Base-by-base conservation (phyloP, 2,329 filamentous ascomycete species). In the Huntiella omanensis region DNA sequence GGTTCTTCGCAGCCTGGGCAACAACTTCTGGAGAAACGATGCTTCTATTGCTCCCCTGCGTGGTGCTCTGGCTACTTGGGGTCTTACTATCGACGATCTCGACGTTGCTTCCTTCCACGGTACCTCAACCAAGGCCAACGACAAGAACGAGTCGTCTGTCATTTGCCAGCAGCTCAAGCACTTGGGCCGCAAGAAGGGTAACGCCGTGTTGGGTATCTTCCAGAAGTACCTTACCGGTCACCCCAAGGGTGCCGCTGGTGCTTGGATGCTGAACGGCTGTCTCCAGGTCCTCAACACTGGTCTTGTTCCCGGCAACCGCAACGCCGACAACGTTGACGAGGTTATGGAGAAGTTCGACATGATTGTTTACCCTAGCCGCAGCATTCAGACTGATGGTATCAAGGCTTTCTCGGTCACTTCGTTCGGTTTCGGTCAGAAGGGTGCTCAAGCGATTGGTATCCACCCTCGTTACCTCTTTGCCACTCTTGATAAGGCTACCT, bases 211-310 rank as follows among this genome's bases (percentile, higher is more conserved):
- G 53, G 91, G 87, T 69, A 87, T 98, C 61, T 98, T 96, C 82
- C 91, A 98, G 67, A 98, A 98, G 67, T 96, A 92, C 64, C 78
- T 98, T 51, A 98, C 92, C 46, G 91, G 91, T 63, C 91, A 98
- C 62, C 91, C 91, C 58, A 98, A 98, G 77, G 91, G 91, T 79
- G 88, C 91, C 57, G 91, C 91, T 50, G 91, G 91, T 70, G 91
- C 88, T 42, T 98, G 91, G 87, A 98, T 98, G 91, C 79, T 98
- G 74, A 98, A 98, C 70, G 91, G 91, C 54, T 91, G 84, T 62
- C 69, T 98, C 61, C 91, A 98, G 63, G 85, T 95, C 40, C 75
- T 98, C 56, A 93, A 96, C 70, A 80, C 74, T 44, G 91, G 91
- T 58, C 70, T 98, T 43, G 88, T 98, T 17, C 91, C 91, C 11